A percentile compares a stretch with the other conserved stretches of the same genome.
Evolutionary conservation across 108 stramenopile genomes (phyloP).

Genomic region (Conticribra weissflogii): DNA sequence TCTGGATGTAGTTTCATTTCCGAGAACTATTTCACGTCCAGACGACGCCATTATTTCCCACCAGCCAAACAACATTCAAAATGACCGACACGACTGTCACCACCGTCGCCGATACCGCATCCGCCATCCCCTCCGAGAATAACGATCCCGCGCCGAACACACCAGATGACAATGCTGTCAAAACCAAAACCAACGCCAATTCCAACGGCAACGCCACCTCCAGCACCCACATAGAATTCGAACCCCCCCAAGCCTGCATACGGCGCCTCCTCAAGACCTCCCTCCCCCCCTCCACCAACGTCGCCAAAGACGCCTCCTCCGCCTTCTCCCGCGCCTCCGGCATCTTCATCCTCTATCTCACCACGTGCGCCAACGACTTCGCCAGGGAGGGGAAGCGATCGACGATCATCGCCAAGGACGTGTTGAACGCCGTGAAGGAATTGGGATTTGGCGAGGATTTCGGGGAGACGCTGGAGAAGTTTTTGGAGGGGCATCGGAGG

Average conservation of each 20-base stretch:
- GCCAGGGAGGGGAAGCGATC: conserved; percentile 84
- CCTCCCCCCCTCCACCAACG: conserved; percentile 79
- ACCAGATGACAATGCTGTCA: not conserved
- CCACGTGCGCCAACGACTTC: conserved; percentile 92
- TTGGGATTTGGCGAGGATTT: conserved; percentile 89
- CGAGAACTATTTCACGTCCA: no score
- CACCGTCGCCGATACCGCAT: no score
- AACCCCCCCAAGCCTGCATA: conserved; percentile 90
- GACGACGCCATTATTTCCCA: no score
- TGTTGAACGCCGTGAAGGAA: conserved; percentile 83
- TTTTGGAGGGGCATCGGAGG: conserved; percentile 75
- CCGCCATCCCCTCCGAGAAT: no score
- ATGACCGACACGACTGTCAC: no score
- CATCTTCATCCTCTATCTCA: conserved; percentile 92
- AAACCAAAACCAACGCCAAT: conserved; percentile 1
- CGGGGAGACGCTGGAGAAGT: conserved; percentile 60
- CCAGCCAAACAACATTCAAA: no score
- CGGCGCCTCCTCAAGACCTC: conserved; percentile 82
- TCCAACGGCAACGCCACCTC: conserved; percentile 18
- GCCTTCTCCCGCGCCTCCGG: conserved; percentile 89
- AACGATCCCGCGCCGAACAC: no score
- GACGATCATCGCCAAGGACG: conserved; percentile 90
- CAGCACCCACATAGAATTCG: conserved; percentile 83
- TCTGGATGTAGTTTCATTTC: no score
- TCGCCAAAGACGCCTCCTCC: conserved; percentile 83